Base-by-base conservation (phyloP, 495 filamentous ascomycete species). In the Penicillium paradoxum region DNA sequence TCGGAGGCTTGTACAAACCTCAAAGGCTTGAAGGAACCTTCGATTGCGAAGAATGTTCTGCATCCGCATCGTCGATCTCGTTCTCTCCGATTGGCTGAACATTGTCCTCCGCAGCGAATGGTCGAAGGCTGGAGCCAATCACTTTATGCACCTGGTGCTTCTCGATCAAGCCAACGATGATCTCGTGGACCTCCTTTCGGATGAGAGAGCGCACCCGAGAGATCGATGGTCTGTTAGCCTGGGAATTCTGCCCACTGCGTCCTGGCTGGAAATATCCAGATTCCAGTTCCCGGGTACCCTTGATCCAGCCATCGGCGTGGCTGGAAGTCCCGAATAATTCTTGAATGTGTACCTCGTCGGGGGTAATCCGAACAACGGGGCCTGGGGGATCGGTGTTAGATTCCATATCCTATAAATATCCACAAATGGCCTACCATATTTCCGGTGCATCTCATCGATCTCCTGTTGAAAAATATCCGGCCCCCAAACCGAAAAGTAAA, bases 401-500 rank as follows among this genome's bases (percentile, higher is more conserved):
- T 18, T 15, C n/a, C 25, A 33, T 15, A 15, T 25, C 14, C 7
- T 5, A n/a, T 7, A 8, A 9, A 30, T 14, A 3, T 4, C 24
- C 3, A 3, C 9, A 29, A 18, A 21, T 2, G 25, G n/a, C 49
- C 64, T 37, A 66, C 67, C 60, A 47, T 75, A 76, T 53, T 58
- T 49, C 18, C 68, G 58, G 46, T 82, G 79, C 71, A 81, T 67
- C 21, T 60, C 29, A 25, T 65, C 45, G 41, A 82, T 76, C 37
- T 70, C 53, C 29, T 61, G 58, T 4, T 69, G 68, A 46, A 79
- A 81, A 2, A 59, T 57, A 0, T 68, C 73, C 7, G 53, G 45
- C 5, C 67, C 54, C 39, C 73, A 65, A n/a, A 70, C 57, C 17
- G 78, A 72, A 41, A 73, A 76, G 52, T 75, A 79, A 19, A 73